Evolutionary conservation across 2,329 filamentous ascomycete species (phyloP).

Genomic region (Aspergillus cejpii): DNA sequence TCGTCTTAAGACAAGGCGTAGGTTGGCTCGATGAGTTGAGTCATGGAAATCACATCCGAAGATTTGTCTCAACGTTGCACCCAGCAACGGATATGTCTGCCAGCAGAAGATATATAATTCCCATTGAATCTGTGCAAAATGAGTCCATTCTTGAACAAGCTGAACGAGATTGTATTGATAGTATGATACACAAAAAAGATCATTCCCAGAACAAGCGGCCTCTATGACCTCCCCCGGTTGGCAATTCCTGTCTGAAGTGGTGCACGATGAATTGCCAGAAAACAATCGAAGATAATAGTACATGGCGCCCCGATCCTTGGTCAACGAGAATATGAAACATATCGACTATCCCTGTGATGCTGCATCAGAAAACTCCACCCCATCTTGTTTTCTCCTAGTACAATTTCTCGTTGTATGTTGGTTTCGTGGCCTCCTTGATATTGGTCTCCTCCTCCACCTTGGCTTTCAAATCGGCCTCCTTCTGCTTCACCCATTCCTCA

Average conservation of each 20-base stretch:
- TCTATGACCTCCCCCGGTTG: neutral
- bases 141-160: neutral
- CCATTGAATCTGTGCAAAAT: too few relatives aligned
- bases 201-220: neutral
- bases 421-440: conserved; percentile 31
- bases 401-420: conserved; percentile 25
- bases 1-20: neutral
- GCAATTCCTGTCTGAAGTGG: neutral
- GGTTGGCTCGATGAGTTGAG: neutral
- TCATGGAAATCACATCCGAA: neutral
- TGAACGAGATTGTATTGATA: neutral
- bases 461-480: conserved; percentile 34
- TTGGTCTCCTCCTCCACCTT: conserved; percentile 33
- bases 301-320: neutral
- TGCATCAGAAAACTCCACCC: conserved; percentile 1
- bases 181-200: neutral
- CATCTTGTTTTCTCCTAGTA: conserved; percentile 15
- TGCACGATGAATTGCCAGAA: neutral
- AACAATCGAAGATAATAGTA: conserved; percentile 1
- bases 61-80: too few relatives aligned
- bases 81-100: too few relatives aligned
- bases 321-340: conserved; percentile 2
- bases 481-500: conserved; percentile 41
- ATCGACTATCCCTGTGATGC: conserved; percentile 1
- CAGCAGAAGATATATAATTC: too few relatives aligned